phyloP scores from a whole-genome alignment of 164 flowering plant genomes.

The Aristolochia contorta region DNA sequence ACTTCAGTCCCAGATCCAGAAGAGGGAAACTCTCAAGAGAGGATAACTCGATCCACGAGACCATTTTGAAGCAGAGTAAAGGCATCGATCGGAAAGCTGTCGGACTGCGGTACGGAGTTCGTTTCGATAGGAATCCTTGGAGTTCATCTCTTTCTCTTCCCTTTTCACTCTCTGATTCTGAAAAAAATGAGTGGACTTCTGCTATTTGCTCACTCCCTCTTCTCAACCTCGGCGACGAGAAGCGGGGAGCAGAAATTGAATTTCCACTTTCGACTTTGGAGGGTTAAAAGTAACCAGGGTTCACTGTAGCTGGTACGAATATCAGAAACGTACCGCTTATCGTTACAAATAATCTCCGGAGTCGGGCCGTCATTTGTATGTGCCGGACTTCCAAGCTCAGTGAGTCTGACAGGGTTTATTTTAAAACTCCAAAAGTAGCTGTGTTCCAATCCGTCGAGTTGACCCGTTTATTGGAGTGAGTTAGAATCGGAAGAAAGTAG shows the following conservation, averaged over 20 bases:
- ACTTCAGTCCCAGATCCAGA: background rate
- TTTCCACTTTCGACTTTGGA: background rate
- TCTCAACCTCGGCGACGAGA: too few species aligned
- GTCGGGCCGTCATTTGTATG: too few species aligned
- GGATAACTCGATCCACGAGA: constrained; percentile 9
- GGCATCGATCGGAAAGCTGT: constrained; percentile 90
- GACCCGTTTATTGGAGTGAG: too few species aligned
- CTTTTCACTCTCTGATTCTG: too few species aligned
- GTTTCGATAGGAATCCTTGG: constrained; percentile 55
- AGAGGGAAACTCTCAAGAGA: background rate
- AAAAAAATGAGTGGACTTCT: too few species aligned
- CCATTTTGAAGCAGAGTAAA: constrained; percentile 95
- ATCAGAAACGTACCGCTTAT: background rate
- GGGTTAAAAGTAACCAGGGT: background rate
- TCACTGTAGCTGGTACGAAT: background rate
- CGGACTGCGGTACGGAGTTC: constrained; percentile 83
- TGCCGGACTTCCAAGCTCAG: too few species aligned
- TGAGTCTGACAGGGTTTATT: background rate
- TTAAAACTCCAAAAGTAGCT: too few species aligned
- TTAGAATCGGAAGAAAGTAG: too few species aligned
- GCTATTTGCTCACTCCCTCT: background rate
- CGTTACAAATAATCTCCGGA: too few species aligned
- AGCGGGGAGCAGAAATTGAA: background rate
- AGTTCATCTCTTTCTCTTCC: background rate
- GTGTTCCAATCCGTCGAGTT: too few species aligned